Conservation (phyloP, 129 eudicot genomes). For the Flaveria brownii region DNA sequence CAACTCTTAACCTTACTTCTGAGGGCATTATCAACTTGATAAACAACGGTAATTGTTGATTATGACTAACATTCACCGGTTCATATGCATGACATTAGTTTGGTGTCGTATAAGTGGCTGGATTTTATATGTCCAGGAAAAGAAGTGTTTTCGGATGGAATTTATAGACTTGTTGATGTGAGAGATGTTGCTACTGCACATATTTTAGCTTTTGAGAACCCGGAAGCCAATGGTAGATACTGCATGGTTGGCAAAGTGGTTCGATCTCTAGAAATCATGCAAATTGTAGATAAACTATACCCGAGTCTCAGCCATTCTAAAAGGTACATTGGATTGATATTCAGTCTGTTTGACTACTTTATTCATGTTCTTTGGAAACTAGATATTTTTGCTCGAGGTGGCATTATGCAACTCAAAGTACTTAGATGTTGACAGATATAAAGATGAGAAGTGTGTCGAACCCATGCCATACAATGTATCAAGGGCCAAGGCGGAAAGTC, state of each 20-base stretch:
- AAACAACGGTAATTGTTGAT: conserved; percentile 9
- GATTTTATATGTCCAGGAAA: conserved; percentile 34
- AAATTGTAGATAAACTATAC: conserved; percentile 40
- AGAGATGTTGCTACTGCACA: conserved; percentile 58
- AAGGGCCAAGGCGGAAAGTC: conserved; percentile 32
- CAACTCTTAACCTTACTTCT: conserved; percentile 37
- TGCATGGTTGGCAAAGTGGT: conserved; percentile 35
- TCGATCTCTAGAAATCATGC: conserved; percentile 28
- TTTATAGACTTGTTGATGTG: conserved; percentile 45
- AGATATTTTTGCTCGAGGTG: background rate
- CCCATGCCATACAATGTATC: conserved; percentile 32
- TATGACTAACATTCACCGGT: background rate
- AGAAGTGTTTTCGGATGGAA: conserved; percentile 21
- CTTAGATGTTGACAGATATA: conserved; percentile 23
- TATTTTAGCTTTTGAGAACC: conserved; percentile 50
- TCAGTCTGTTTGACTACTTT: background rate
- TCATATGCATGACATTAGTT: conserved; percentile 16
- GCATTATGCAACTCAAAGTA: background rate
- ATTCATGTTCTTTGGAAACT: background rate
- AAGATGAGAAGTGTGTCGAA: conserved; percentile 28
- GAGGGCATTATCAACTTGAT: conserved; percentile 28
- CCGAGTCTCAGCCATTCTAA: conserved; percentile 40
- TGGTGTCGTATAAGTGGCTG: background rate
- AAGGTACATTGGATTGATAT: conserved; percentile 30
- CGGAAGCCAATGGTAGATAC: conserved; percentile 52